phyloP scores from a whole-genome alignment of 2,329 filamentous ascomycete species.

The Fusarium phyllophilum region DNA sequence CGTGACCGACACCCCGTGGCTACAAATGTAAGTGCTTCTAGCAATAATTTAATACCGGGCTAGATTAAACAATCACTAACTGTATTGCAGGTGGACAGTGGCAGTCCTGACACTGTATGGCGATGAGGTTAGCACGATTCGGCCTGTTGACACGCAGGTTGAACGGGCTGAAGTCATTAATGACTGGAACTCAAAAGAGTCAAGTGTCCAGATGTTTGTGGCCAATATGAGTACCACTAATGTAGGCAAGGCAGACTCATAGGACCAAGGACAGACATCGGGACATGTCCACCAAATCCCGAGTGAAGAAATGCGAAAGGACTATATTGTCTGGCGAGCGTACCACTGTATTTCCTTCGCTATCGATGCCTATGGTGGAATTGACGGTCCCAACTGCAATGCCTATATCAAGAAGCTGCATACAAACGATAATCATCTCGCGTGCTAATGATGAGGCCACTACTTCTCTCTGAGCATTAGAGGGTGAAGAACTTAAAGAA shows the following conservation, averaged over 20 bases:
- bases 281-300: not conserved
- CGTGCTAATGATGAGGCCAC: slow-evolving; percentile 7
- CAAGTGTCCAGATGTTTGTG: too few species aligned
- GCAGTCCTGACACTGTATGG: too few species aligned
- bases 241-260: not conserved
- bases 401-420: not conserved
- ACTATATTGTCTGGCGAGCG: not conserved
- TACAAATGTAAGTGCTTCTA: too few species aligned
- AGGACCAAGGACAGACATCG: not conserved
- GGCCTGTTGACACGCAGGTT: too few species aligned
- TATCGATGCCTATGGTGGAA: not conserved
- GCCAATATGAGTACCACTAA: too few species aligned
- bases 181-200: too few species aligned
- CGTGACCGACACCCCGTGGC: too few species aligned
- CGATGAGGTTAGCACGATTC: too few species aligned
- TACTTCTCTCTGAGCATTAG: not conserved
- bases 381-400: not conserved
- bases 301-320: not conserved
- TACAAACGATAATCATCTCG: not conserved
- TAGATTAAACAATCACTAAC: too few species aligned
- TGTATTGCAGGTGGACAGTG: too few species aligned
- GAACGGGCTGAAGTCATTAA: too few species aligned
- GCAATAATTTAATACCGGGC: too few species aligned
- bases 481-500: not conserved
- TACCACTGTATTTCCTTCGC: not conserved